Conservation (phyloP, 495 filamentous ascomycete species). For the Tuber indicum region DNA sequence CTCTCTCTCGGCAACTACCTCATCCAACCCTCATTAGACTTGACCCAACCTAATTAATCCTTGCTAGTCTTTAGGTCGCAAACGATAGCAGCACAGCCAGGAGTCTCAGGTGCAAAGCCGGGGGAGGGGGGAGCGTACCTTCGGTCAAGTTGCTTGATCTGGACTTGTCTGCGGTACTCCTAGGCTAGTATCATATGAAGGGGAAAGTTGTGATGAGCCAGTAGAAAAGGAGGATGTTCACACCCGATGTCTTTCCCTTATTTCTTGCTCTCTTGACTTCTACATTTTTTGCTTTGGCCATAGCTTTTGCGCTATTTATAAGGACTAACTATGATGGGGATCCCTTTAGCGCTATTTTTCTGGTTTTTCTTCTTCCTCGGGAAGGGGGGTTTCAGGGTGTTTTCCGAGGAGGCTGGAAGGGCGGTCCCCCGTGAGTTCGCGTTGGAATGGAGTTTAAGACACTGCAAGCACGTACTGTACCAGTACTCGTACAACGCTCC, state of each 20-base stretch:
- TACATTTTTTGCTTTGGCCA: background rate
- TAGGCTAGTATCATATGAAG: background rate
- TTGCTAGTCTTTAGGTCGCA: background rate
- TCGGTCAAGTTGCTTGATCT: slow-evolving; percentile 21
- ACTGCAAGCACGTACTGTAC: background rate
- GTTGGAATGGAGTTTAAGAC: background rate
- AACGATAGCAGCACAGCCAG: background rate
- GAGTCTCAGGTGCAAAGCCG: background rate
- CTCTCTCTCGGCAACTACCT: background rate
- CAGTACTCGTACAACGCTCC: background rate
- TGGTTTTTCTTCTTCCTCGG: background rate
- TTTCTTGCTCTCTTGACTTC: background rate
- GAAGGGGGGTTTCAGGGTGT: background rate
- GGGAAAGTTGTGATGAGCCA: background rate
- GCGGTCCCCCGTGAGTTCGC: background rate
- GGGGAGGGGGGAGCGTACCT: slow-evolving; percentile 10
- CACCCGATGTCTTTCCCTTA: background rate
- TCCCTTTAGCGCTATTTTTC: background rate
- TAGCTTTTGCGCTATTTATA: background rate
- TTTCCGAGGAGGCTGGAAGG: background rate
- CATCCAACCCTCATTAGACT: background rate
- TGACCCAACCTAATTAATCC: background rate
- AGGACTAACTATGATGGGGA: background rate
- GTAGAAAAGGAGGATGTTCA: background rate
- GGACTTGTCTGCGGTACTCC: background rate